Evolutionary conservation across 176 grass and related monocot species (phyloP).

Genomic region (Canna indica): DNA sequence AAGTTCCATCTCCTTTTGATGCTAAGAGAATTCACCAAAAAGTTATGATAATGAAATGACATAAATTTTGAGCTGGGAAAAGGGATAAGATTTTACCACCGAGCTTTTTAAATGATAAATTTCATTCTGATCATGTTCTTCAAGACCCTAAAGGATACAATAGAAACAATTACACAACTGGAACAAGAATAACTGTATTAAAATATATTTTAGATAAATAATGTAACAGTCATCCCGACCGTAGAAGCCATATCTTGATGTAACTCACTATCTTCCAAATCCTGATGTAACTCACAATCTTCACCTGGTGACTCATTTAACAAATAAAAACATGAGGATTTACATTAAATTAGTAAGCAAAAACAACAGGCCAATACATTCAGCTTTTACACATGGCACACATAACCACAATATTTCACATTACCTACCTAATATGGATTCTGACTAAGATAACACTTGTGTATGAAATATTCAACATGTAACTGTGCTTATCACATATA

Average conservation of each 20-base stretch:
- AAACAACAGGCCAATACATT: not conserved
- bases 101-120: conserved; percentile 27
- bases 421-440: too few species aligned
- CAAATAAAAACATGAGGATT: not conserved
- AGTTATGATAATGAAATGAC: conserved; percentile 7
- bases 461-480: too few species aligned
- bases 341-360: not conserved
- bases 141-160: conserved; percentile 10
- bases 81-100: conserved; percentile 14
- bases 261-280: too few species aligned
- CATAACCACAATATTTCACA: too few species aligned
- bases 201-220: not conserved
- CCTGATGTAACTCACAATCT: not conserved
- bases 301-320: not conserved
- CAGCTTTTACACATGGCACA: not conserved
- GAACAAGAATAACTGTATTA: not conserved
- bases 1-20: conserved; percentile 29
- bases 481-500: too few species aligned
- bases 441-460: too few species aligned
- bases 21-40: conserved; percentile 16
- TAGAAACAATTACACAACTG: conserved; percentile 9
- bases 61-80: not conserved
- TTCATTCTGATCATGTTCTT: conserved; percentile 15
- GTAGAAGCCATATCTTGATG: not conserved
- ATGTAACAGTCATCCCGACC: not conserved